Evolutionary conservation across 148 eudicot genomes (phyloP).

Genomic region (Rhododendron vialii): DNA sequence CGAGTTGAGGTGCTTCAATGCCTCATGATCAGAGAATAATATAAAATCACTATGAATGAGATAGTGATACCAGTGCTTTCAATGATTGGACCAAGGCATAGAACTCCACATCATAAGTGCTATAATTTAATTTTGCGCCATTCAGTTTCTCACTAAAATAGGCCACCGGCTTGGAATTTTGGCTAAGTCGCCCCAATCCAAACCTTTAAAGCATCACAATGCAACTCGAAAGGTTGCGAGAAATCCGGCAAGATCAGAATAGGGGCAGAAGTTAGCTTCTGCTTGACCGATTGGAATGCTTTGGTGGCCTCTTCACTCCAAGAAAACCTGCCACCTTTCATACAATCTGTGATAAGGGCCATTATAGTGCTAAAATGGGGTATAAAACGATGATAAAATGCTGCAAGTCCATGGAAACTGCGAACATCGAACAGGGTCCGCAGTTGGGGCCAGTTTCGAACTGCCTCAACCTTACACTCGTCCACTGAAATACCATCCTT

Average conservation of each 20-base stretch:
- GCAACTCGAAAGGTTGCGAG: background rate
- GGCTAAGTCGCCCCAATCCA: too few relatives aligned
- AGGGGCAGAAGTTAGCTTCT: background rate
- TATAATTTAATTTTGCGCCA: background rate
- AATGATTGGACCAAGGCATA: background rate
- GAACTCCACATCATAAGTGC: background rate
- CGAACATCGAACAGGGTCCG: too few relatives aligned
- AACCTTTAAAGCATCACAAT: background rate
- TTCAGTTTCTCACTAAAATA: background rate
- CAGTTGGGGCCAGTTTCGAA: too few relatives aligned
- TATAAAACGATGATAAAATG: background rate
- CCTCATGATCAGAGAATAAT: background rate
- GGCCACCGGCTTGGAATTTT: background rate
- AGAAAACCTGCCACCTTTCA: background rate
- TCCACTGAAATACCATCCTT: background rate
- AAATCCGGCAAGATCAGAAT: background rate
- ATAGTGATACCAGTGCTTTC: background rate
- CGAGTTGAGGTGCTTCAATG: background rate
- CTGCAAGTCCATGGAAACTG: too few relatives aligned
- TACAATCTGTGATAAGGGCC: background rate
- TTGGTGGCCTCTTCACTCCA: background rate
- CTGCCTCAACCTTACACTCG: background rate
- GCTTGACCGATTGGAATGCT: background rate
- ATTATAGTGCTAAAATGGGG: background rate
- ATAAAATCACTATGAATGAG: background rate